These are phyloP conservation scores for Pseudogymnoascus sp. DNA, from an alignment of 2,329 filamentous ascomycete genomes.

Conservation along the genomic window DNA sequence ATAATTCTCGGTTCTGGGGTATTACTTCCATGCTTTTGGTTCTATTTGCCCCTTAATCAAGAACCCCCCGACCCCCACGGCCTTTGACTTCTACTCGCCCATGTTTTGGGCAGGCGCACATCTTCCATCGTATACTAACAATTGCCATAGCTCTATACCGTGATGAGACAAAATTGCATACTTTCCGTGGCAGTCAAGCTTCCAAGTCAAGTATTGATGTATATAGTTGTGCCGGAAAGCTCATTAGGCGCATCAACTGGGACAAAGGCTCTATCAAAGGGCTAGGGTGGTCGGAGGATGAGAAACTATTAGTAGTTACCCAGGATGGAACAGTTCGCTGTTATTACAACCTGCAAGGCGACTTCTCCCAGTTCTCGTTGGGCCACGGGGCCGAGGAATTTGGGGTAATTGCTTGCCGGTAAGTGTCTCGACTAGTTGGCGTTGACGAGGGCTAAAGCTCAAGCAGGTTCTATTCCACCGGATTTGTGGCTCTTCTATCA, in stretches of 20 bases:
- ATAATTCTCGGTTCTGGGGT: neutral
- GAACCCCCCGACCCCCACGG: neutral
- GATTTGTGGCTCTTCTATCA: constrained; percentile 84
- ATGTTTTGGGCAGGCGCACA: neutral
- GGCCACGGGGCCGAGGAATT: constrained; percentile 84
- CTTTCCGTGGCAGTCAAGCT: constrained; percentile 64
- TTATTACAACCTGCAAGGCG: constrained; percentile 81
- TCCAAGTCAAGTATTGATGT: constrained; percentile 84
- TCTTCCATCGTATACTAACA: constrained; percentile 24
- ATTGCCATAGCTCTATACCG: constrained; percentile 68
- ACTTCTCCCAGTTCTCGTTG: constrained; percentile 90
- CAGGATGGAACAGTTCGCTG: constrained; percentile 85
- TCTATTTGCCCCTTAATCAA: neutral
- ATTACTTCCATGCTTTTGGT: neutral
- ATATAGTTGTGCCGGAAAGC: constrained; percentile 86
- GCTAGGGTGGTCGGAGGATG: constrained; percentile 93
- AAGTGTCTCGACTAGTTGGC: constrained; percentile 12
- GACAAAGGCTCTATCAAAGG: constrained; percentile 82
- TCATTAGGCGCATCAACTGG: constrained; percentile 81
- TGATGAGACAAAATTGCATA: constrained; percentile 76
- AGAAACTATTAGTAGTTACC: constrained; percentile 81
- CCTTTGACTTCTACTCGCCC: neutral
- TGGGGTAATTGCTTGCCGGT: constrained; percentile 75
- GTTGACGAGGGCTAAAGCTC: neutral
- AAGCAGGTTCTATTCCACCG: constrained; percentile 69